Evolutionary conservation across 345 rosid genomes (phyloP), one percentile per base, ranked within the genome.

Genomic region (Pugionium dolabratum): DNA sequence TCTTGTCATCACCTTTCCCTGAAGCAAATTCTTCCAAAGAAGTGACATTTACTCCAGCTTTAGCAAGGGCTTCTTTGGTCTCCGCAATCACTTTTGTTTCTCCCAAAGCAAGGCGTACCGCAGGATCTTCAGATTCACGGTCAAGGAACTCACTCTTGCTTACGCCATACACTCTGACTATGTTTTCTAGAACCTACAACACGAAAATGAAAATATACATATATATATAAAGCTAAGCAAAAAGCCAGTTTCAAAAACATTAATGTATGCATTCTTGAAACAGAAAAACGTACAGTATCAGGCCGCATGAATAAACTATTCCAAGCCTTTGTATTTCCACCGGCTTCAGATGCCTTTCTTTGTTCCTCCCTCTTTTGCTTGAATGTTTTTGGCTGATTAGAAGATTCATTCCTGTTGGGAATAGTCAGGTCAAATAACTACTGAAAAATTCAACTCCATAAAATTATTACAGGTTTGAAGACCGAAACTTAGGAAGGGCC

Each of bases 71-170:
- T 32, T 79, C 86, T 81, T 93, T 94, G 8, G 99, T 94, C 75
- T 94, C 90, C 5, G 87, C 90, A 64, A 94, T 81, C 69, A 90
- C 97, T 84, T 90, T 96, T 50, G 97, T 86, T 83, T 94, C 97
- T 55, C 86, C 99, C 81, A 94, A 78, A 74, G 99, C 99, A 73
- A 88, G 77, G 51, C 96, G 99, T 35, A 90, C 97, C 30, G 95
- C 96, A 79, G 88, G 96, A 81, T 90, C 99, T 81, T 85, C 89
- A 45, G 90, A 79, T 71, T 88, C 95, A 45, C 82, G 84, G 77
- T 90, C 96, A 72, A 94, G 96, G 29, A 94, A 81, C 64, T 94
- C 95, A 78, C 97, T 79, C 81, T 94, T 94, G 73, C 88, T 86
- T 44, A 94, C 84, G 31, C 99, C 95, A 76, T 76, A 83, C 75